A percentile compares a stretch with the other conserved stretches of the same genome.
Evolutionary conservation across 192 early-diverging fungal genomes (phyloP).

Genomic region (Allomyces javanicus): DNA sequence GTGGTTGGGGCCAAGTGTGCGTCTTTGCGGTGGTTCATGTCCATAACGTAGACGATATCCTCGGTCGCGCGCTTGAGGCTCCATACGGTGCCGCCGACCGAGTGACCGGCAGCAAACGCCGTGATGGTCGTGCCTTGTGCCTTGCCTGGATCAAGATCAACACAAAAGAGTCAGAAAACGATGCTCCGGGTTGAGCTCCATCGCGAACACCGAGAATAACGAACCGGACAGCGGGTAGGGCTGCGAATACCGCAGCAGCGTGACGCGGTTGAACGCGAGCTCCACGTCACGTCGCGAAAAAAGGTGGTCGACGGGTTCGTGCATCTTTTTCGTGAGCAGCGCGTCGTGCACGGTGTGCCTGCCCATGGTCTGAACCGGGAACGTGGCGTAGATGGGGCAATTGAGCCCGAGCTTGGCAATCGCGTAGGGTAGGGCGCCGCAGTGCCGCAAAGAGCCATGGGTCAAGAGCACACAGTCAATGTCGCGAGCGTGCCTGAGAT

Average conservation of each 20-base stretch:
- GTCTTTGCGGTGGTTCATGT: conserved; percentile 88
- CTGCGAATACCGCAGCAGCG: conserved; percentile 68
- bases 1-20: conserved; percentile 23
- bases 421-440: conserved; percentile 73
- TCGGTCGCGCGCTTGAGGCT: conserved; percentile 87
- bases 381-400: conserved; percentile 74
- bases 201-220: conserved; percentile 9
- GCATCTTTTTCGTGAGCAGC: conserved; percentile 41
- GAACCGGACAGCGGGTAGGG: conserved; percentile 46
- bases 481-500: conserved; percentile 55
- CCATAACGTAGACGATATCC: conserved; percentile 83
- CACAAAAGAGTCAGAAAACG: not conserved
- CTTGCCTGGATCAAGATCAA: conserved; percentile 22
- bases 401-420: conserved; percentile 50
- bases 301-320: conserved; percentile 43
- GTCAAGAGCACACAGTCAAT: conserved; percentile 77
- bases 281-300: conserved; percentile 46
- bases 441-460: conserved; percentile 70
- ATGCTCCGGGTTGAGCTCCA: not conserved
- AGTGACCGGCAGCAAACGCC: conserved; percentile 78
- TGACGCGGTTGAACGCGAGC: conserved; percentile 62
- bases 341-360: conserved; percentile 63
- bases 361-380: conserved; percentile 86
- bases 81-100: conserved; percentile 93
- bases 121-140: conserved; percentile 71